Percentiles rank a stretch among this genome's conserved stretches.
Evolutionary conservation across 371 early-diverging fungal genomes (phyloP).

Genomic region (Rhizopus arrhizus): DNA sequence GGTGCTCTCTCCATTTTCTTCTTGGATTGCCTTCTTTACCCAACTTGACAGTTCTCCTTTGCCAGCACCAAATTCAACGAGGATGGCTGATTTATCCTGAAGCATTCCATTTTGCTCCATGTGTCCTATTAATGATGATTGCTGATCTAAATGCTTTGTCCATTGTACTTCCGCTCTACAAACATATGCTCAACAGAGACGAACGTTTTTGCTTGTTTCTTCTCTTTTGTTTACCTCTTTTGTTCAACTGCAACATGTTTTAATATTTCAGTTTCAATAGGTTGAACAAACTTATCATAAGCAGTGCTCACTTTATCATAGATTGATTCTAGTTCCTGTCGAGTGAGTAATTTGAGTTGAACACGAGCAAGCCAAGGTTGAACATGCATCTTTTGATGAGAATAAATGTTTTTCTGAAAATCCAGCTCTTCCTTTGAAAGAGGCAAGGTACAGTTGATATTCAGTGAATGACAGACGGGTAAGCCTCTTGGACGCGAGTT

Average conservation of each 20-base stretch:
- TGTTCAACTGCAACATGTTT: constrained; percentile 55
- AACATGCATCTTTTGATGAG: constrained; percentile 45
- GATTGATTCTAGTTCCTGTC: constrained; percentile 44
- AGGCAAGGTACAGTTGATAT: constrained; percentile 61
- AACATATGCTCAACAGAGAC: neutral
- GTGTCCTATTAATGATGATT: constrained; percentile 82
- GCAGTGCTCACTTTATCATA: constrained; percentile 52
- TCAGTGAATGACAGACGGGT: constrained; percentile 50
- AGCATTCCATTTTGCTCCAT: constrained; percentile 67
- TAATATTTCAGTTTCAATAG: constrained; percentile 47
- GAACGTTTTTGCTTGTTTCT: constrained; percentile 11
- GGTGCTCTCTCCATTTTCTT: constrained; percentile 57
- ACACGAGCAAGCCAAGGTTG: constrained; percentile 56
- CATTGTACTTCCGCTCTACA: constrained; percentile 46
- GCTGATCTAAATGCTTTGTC: constrained; percentile 71
- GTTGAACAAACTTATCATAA: constrained; percentile 40
- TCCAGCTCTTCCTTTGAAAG: constrained; percentile 49
- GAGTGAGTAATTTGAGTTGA: constrained; percentile 42
- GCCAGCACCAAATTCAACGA: constrained; percentile 86
- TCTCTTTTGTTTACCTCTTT: constrained; percentile 36
- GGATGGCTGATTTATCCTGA: constrained; percentile 56
- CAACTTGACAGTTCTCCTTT: constrained; percentile 69
- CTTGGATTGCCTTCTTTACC: constrained; percentile 59
- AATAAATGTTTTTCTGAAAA: constrained; percentile 46
- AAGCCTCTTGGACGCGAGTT: constrained; percentile 66